These are phyloP conservation scores for Polyporus tsugae DNA, from an alignment of 1,284 basidiomycete genomes.

Conservation along the genomic window DNA sequence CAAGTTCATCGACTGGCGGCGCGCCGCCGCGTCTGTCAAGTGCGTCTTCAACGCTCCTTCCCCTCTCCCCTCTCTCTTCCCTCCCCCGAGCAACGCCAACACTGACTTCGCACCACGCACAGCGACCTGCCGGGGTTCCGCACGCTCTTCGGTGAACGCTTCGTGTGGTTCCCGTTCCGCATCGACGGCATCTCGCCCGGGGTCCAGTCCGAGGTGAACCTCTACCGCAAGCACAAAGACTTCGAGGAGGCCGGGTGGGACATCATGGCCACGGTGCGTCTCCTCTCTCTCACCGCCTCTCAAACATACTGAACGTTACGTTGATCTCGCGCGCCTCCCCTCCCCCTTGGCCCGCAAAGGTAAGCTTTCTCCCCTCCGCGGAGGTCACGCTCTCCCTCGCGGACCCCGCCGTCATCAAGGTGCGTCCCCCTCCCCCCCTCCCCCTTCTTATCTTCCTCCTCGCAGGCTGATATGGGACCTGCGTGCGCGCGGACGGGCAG, in stretches of 20 bases:
- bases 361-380: conserved; percentile 24
- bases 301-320: neutral
- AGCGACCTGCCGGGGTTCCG: conserved; percentile 38
- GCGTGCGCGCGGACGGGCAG: conserved; percentile 20
- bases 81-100: neutral
- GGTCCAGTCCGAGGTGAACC: conserved; percentile 29
- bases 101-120: neutral
- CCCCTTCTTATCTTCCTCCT: neutral
- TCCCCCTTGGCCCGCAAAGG: conserved; percentile 13
- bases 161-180: conserved; percentile 35
- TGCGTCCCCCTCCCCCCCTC: conserved; percentile 10
- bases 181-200: conserved; percentile 35
- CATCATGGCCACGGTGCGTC: conserved; percentile 37
- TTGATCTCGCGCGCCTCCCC: neutral
- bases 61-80: neutral
- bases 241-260: conserved; percentile 37
- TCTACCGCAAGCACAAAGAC: conserved; percentile 35
- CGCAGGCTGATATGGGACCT: neutral
- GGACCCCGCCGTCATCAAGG: conserved; percentile 38
- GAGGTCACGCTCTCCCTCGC: conserved; percentile 35
- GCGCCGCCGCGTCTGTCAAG: conserved; percentile 34
- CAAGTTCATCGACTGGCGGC: conserved; percentile 33
- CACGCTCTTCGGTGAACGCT: conserved; percentile 36
- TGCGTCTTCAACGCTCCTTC: conserved; percentile 18
- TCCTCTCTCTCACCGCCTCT: conserved; percentile 8